phyloP scores from a whole-genome alignment of 176 grass and related monocot genomes.

The Aegilops bicornis region DNA sequence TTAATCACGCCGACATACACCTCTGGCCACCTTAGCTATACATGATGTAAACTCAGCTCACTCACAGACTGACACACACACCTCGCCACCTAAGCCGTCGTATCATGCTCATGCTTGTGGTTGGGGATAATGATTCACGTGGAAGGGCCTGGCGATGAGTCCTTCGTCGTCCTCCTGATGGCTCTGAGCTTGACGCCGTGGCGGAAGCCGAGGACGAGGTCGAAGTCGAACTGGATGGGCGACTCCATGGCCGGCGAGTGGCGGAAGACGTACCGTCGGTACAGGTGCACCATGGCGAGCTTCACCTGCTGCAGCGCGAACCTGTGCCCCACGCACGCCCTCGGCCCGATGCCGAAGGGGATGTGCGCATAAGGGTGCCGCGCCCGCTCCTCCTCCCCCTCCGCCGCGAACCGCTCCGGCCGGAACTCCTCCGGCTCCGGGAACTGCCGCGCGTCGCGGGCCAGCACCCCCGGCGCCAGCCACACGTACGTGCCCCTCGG shows the following conservation, averaged over 20 bases:
- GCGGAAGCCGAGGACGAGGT: slow-evolving; percentile 78
- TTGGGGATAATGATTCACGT: background rate
- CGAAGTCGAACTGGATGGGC: slow-evolving; percentile 82
- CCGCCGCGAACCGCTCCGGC: slow-evolving; percentile 69
- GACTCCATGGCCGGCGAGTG: slow-evolving; percentile 81
- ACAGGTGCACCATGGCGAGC: slow-evolving; percentile 69
- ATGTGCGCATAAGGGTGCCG: slow-evolving; percentile 63
- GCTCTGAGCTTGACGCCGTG: slow-evolving; percentile 80
- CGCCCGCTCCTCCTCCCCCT: slow-evolving; percentile 52
- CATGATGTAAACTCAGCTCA: background rate
- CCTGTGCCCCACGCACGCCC: slow-evolving; percentile 73
- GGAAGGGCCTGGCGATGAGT: background rate
- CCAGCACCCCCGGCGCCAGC: slow-evolving; percentile 83
- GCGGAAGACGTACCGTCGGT: slow-evolving; percentile 32
- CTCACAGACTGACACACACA: too few relatives aligned
- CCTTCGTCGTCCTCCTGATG: slow-evolving; percentile 29
- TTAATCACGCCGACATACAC: background rate
- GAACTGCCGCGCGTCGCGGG: slow-evolving; percentile 80
- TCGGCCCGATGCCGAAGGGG: slow-evolving; percentile 11
- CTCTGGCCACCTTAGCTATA: background rate
- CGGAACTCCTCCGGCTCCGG: slow-evolving; percentile 68
- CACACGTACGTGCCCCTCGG: slow-evolving; percentile 93
- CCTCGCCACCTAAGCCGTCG: background rate
- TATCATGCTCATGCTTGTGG: background rate
- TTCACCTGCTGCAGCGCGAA: slow-evolving; percentile 94